phyloP scores from a whole-genome alignment of 2,329 filamentous ascomycete genomes.

The Trichoderma sp. region DNA sequence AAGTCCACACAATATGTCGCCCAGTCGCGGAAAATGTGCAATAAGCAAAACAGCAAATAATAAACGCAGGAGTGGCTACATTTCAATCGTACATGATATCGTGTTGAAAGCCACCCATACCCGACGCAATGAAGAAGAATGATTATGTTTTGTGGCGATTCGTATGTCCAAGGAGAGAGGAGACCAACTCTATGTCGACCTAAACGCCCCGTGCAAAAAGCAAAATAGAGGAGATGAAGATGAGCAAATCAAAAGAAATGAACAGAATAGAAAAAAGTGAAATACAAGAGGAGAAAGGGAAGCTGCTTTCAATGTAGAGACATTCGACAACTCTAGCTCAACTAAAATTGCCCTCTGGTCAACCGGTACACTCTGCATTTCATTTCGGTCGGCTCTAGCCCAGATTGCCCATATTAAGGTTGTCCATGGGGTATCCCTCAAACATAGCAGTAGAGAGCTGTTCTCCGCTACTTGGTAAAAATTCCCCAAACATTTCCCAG shows the following conservation, averaged over 20 bases:
- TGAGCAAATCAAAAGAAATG: not conserved
- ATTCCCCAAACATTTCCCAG: conserved; percentile 49
- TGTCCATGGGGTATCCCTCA: conserved; percentile 32
- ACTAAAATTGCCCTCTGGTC: not conserved
- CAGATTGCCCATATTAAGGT: conserved; percentile 23
- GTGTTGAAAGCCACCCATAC: conserved; percentile 8
- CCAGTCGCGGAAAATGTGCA: not conserved
- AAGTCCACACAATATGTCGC: not conserved
- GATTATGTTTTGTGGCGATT: conserved; percentile 15
- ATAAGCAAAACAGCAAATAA: not conserved
- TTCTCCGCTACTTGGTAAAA: conserved; percentile 32
- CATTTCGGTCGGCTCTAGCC: conserved; percentile 1
- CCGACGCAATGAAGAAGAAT: conserved; percentile 3
- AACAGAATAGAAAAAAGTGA: not conserved
- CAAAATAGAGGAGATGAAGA: not conserved
- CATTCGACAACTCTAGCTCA: not conserved
- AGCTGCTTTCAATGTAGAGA: not conserved
- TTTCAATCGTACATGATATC: conserved; percentile 14
- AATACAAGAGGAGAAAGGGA: not conserved
- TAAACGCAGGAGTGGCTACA: conserved; percentile 18
- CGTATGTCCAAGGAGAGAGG: conserved; percentile 13
- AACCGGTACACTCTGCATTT: not conserved
- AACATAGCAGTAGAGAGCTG: conserved; percentile 39
- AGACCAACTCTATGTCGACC: conserved; percentile 21
- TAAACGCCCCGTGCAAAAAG: conserved; percentile 5